A percentile compares a stretch with the other conserved stretches of the same genome.
phyloP scores from a whole-genome alignment of 106 monocot genomes.

The Acanthochlamys bracteata region DNA sequence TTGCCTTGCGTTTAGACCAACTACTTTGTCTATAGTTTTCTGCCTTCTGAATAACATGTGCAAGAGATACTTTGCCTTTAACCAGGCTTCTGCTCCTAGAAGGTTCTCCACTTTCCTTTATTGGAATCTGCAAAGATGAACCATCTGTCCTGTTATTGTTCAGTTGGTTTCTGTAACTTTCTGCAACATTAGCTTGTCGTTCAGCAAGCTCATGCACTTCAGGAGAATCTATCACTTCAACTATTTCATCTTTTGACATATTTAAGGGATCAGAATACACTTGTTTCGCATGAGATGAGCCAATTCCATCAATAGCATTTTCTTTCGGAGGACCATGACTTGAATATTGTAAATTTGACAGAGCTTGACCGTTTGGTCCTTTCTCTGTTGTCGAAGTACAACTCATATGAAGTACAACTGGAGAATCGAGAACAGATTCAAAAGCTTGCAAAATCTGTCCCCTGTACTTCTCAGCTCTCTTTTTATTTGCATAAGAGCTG shows the following conservation, averaged over 20 bases:
- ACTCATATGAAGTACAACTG: slow-evolving; percentile 75
- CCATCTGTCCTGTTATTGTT: slow-evolving; percentile 29
- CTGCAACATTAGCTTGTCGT: slow-evolving; percentile 7
- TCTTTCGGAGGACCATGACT: slow-evolving; percentile 29
- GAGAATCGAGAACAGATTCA: slow-evolving; percentile 57
- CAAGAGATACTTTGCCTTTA: slow-evolving; percentile 79
- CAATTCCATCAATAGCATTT: slow-evolving; percentile 17
- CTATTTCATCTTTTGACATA: slow-evolving; percentile 33
- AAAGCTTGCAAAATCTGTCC: slow-evolving; percentile 74
- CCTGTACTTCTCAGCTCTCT: slow-evolving; percentile 82
- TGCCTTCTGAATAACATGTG: slow-evolving; percentile 75
- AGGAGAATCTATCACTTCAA: slow-evolving; percentile 34
- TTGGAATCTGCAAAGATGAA: slow-evolving; percentile 30
- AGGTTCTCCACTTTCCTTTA: slow-evolving; percentile 23
- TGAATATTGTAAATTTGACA: slow-evolving; percentile 8
- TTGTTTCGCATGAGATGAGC: slow-evolving; percentile 19
- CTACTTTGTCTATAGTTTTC: slow-evolving; percentile 52
- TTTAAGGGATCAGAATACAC: slow-evolving; percentile 31
- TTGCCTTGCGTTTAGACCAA: slow-evolving; percentile 72
- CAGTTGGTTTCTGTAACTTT: slow-evolving; percentile 12
- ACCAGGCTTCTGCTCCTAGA: slow-evolving; percentile 49
- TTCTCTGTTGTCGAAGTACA: slow-evolving; percentile 30
- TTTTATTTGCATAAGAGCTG: slow-evolving; percentile 50
- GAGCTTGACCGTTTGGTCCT: slow-evolving; percentile 10
- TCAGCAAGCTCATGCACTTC: slow-evolving; percentile 6